A percentile compares a stretch with the other conserved stretches of the same genome.
phyloP scores from a whole-genome alignment of 306 rosid species.

The Glycine tomentella region DNA sequence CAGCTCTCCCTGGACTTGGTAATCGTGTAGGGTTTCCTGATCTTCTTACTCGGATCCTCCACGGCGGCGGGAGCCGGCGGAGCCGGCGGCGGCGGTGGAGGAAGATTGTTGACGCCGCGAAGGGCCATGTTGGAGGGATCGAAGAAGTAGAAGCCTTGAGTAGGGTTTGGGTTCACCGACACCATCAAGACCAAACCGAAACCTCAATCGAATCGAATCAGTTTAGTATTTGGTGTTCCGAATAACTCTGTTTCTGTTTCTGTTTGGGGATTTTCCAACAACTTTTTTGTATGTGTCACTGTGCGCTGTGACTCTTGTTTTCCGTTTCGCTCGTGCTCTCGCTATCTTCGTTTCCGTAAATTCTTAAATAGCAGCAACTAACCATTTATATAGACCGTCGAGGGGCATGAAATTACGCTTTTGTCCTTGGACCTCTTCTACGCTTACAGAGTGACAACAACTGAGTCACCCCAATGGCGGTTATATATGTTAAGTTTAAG shows the following conservation, averaged over 20 bases:
- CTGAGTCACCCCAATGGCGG: constrained; percentile 12
- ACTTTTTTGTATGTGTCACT: not conserved
- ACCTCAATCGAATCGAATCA: not conserved
- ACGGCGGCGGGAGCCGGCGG: not conserved
- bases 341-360: not conserved
- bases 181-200: constrained; percentile 55
- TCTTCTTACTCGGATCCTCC: constrained; percentile 73
- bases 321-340: not conserved
- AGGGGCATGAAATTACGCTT: not conserved
- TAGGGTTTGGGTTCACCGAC: constrained; percentile 71
- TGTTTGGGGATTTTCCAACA: constrained; percentile 18
- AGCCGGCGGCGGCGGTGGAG: constrained; percentile 42
- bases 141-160: constrained; percentile 68
- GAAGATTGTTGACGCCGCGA: constrained; percentile 57
- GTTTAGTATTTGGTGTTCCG: not conserved
- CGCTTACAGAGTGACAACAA: not conserved
- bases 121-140: constrained; percentile 66
- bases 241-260: not conserved
- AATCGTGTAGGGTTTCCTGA: constrained; percentile 88
- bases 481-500: constrained; percentile 11
- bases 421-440: not conserved
- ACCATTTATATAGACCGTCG: not conserved
- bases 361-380: not conserved
- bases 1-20: constrained; percentile 96
- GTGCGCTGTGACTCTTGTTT: not conserved